Evolutionary conservation across 2,329 filamentous ascomycete genomes (phyloP), one percentile per base, ranked within the genome.

Genomic region (Neurospora sp.): DNA sequence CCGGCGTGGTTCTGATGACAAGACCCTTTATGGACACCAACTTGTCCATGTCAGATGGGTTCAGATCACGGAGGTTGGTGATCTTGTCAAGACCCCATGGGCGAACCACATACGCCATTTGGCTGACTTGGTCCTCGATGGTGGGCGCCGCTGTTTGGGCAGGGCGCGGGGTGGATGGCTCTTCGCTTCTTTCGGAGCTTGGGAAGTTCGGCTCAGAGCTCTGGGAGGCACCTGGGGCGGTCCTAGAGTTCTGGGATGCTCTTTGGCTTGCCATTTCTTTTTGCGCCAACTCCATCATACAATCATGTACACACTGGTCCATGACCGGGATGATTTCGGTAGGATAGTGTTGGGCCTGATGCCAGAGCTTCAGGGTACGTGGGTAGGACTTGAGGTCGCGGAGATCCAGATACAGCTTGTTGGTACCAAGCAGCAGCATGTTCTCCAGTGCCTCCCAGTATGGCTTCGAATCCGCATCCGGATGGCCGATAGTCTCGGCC

Each of bases 291-390:
- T 97, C 94, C 33, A 96, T 88, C 90, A 98, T 97, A 69, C 93
- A 85, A 81, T 99, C 95, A 78, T 97, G 96, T 67, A 97, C 88
- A 6, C 90, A 89, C 79, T 97, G 92, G 85, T 99, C 96, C 91
- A 99, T 97, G 66, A 98, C 86, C 2, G 95, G 94, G 65, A 99
- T 91, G 68, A 99, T 94, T 85, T 99, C 96, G 77, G 96, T 93
- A 0, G 96, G 96, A 77, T 97, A 99, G 15, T 92, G 90, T 78
- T 97, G 92, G 70, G 96, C 84, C 80, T 99, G 96, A 79, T 98
- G 92, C 92, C 93, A 98, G 69, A 99, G 84, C 82, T 98, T 98
- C 75, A 91, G 85, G 0, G 96, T 98, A 0, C 93, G 89, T 3
- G 96, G 96, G 78, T 97, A 99, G 12, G 94, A 87, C 78, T 96